A percentile compares a stretch with the other conserved stretches of the same genome.
phyloP scores from a whole-genome alignment of 495 filamentous ascomycete species.

The Rusavskia elegans region DNA sequence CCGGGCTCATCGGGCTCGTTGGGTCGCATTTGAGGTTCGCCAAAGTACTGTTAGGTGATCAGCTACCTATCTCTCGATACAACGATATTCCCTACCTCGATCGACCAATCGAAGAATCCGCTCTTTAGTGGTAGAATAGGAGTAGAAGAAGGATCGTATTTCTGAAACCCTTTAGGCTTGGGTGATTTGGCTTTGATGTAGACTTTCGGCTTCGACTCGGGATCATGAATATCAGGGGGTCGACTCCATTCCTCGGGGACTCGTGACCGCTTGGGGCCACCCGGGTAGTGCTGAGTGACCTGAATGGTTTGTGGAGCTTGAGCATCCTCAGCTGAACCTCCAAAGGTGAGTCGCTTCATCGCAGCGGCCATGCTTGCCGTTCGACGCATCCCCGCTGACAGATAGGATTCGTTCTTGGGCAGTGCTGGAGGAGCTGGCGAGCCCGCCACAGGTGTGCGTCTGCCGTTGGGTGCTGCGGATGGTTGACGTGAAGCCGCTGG shows the following conservation, averaged over 20 bases:
- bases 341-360: conserved; percentile 54
- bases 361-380: conserved; percentile 61
- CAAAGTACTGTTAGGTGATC: conserved; percentile 55
- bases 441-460: conserved; percentile 1
- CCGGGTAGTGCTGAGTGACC: background rate
- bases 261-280: conserved; percentile 31
- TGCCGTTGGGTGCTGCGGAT: conserved; percentile 31
- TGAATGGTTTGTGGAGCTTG: conserved; percentile 10
- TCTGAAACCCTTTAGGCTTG: conserved; percentile 52
- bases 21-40: conserved; percentile 96
- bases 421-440: conserved; percentile 14
- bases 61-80: conserved; percentile 4
- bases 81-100: conserved; percentile 40
- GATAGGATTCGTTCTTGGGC: conserved; percentile 46
- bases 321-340: conserved; percentile 16
- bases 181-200: conserved; percentile 68
- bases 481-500: conserved; percentile 18
- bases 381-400: conserved; percentile 44
- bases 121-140: conserved; percentile 61
- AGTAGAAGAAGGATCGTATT: conserved; percentile 34
- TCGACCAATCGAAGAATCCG: conserved; percentile 85
- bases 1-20: conserved; percentile 93
- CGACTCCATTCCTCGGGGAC: conserved; percentile 54
- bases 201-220: conserved; percentile 43
- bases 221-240: conserved; percentile 68